A percentile compares a stretch with the other conserved stretches of the same genome.
These are phyloP conservation scores for Pythium brachiatum DNA, from an alignment of 352 stramenopile genomes.

Conservation along the genomic window DNA sequence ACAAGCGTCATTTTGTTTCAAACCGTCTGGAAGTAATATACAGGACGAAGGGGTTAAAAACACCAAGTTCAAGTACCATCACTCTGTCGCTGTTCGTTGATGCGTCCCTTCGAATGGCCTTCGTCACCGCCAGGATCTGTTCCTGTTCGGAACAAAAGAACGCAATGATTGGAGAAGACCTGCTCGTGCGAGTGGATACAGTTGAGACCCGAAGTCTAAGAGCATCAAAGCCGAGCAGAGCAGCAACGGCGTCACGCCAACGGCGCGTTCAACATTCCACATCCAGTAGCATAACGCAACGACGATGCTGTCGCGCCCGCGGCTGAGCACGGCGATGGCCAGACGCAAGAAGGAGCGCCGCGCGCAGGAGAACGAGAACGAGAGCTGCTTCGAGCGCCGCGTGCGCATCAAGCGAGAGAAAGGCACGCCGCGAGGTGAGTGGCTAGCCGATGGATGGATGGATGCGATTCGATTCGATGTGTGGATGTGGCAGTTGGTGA, in stretches of 20 bases:
- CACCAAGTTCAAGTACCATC: constrained; percentile 7
- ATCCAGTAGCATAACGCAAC: no score
- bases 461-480: not conserved
- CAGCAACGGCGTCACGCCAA: not conserved
- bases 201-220: not conserved
- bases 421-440: not conserved
- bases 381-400: not conserved
- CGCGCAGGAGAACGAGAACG: not conserved
- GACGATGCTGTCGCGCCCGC: not conserved
- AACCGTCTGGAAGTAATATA: not conserved
- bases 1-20: no score
- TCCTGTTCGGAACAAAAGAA: not conserved
- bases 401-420: not conserved
- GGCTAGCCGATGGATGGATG: not conserved
- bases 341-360: not conserved
- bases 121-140: not conserved
- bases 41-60: not conserved
- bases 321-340: not conserved
- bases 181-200: not conserved
- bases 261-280: not conserved
- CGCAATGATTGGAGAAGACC: not conserved
- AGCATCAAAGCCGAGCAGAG: not conserved
- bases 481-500: not conserved
- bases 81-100: not conserved
- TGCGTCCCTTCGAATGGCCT: not conserved